Evolutionary conservation across 2,329 filamentous ascomycete species (phyloP).

Genomic region (Botrytis paeoniae): DNA sequence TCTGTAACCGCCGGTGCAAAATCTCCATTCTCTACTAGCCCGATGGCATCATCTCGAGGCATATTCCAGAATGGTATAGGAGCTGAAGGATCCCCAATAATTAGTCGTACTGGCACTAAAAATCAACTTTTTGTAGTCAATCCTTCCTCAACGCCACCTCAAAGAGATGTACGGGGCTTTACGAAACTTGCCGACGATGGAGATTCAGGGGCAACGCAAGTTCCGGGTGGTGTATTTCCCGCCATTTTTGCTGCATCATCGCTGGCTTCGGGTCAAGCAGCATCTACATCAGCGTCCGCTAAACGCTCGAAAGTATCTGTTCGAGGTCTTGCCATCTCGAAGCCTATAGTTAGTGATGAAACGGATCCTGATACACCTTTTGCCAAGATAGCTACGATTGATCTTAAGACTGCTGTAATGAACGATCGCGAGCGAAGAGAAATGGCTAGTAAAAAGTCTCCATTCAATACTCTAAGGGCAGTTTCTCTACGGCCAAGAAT

Average conservation of each 20-base stretch:
- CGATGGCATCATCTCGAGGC: constrained; percentile 28
- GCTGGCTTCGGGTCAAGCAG: constrained; percentile 19
- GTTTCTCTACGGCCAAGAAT: constrained; percentile 29
- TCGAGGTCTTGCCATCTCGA: constrained; percentile 35
- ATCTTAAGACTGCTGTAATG: constrained; percentile 34
- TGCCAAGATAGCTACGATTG: constrained; percentile 36
- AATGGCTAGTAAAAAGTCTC: constrained; percentile 28
- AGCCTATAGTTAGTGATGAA: constrained; percentile 29
- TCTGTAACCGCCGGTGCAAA: constrained; percentile 34
- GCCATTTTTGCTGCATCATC: constrained; percentile 23
- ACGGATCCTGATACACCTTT: constrained; percentile 26
- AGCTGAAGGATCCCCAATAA: constrained; percentile 32
- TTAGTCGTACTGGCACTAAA: constrained; percentile 28
- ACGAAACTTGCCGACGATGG: constrained; percentile 27
- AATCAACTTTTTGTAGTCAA: constrained; percentile 37
- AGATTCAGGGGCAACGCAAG: constrained; percentile 22
- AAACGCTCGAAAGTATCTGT: constrained; percentile 32
- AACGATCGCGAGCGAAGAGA: constrained; percentile 36
- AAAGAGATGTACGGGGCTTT: constrained; percentile 27
- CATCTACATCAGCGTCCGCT: constrained; percentile 28
- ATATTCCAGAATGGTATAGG: constrained; percentile 24
- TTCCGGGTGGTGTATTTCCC: constrained; percentile 34
- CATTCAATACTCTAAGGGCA: constrained; percentile 29
- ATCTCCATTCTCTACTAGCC: constrained; percentile 35
- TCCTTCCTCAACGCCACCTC: constrained; percentile 31